Evolutionary conservation across 257 asterid species (phyloP), one percentile per base, ranked within the genome.

Genomic region (Ajuga chamaepitys): DNA sequence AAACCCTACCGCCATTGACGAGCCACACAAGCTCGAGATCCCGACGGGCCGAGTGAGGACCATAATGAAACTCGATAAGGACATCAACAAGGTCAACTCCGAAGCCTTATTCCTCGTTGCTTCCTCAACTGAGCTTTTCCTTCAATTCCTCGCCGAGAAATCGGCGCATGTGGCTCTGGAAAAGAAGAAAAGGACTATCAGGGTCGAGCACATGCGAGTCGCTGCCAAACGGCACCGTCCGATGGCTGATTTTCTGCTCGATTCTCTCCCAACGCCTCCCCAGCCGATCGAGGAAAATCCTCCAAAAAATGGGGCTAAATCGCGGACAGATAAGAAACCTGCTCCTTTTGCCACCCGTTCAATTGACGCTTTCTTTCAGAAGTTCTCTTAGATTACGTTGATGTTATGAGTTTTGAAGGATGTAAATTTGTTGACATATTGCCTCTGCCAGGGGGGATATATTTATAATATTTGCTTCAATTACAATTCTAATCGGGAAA

Each of bases 201-300:
- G 78, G 42, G 47, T 81, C 42, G 92, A 89, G 7, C 89, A 86
- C 68, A 11, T 93, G 67, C 77, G 83, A 14, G 65, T 69, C 42
- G 95, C 96, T 7, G 85, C 81, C 9, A 93, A 87, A 64, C 84
- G 91, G 64, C 97, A 93, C 56, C 90, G 80, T 70, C 92, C 97
- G 26, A 85, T 86, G 0, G 83, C 83, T 25, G 96, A 89, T 83
- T 93, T 93, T 63, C 88, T 89, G 74, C 81, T 89, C 17, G 95
- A 89, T 67, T 87, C 88, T 45, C 91, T 89, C 65, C 95, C 95
- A 20, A 14, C 55, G 78, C 87, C 95, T 48, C 73, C 86, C 14
- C 78, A 71, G 69, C 83, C 62, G 56, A 40, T 73, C 37, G 79
- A 76, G 13, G 77, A 58, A 34, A 76, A 64, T 17, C 52, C 72